Evolutionary conservation across 495 filamentous ascomycete genomes (phyloP), one percentile per base, ranked within the genome.

Genomic region (Pyrenula aspistea): DNA sequence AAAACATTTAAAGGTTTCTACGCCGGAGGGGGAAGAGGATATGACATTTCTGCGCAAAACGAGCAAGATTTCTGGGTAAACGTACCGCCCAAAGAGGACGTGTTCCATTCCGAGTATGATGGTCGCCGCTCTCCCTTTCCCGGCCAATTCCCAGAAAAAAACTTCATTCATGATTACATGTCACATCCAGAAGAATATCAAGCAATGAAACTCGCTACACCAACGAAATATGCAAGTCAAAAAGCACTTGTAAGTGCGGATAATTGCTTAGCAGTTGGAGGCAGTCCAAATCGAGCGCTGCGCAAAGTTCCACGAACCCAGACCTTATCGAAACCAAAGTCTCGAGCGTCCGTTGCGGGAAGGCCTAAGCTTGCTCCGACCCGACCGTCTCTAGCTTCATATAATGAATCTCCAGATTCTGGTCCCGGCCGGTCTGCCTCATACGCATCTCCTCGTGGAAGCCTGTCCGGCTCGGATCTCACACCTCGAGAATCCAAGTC

Each of bases 401-500:
- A 15, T 42, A 42, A 4, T 12, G 22, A 12, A 3, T 57, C 56
- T 21, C 50, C 50, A 20, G 50, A 4, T 19, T 52, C 19, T 8
- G 20, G 20, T 52, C 10, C 22, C 19, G 22, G 22, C 10, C 50
- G 50, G 4, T 24, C 50, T 24, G 50, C 50, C 8, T 52, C 50
- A 10, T 52, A 21, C 50, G 50, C 50, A 20, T 52, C 50, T 10
- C 50, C 50, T 10, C 75, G 71, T 60, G 64, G 72, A 53, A 72
- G 73, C 42, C 74, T 72, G 3, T 52, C 70, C 12, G 65, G 72
- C 0, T 58, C 61, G 20, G 60, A 53, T 4, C 10, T 50, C 22
- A 3, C 36, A 2, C 61, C 10, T 60, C 61, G 10, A 60, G 71
- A 58, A 57, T 56, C 60, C 48, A 62, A 67, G 24, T 31, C 58